Percentiles rank a stretch among this genome's conserved stretches.
These are phyloP conservation scores for Meripilus lineatus DNA, from an alignment of 1,284 basidiomycete genomes.

Conservation along the genomic window DNA sequence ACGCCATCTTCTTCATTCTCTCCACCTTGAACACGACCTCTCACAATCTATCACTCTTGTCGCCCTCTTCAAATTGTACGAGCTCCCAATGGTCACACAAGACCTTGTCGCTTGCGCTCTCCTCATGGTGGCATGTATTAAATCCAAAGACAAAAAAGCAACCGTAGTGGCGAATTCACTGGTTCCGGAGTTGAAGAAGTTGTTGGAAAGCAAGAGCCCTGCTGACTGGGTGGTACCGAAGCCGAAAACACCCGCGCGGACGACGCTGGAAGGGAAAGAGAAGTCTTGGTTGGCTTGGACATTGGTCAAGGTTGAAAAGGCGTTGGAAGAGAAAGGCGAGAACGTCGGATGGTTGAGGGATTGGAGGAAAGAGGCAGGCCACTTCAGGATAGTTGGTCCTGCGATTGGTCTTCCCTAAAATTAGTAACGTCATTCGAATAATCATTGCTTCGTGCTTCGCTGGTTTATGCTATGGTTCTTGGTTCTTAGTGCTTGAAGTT, in stretches of 20 bases:
- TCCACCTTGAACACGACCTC: constrained; percentile 43
- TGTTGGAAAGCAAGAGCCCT: constrained; percentile 27
- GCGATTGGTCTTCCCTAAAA: background rate
- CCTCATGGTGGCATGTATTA: constrained; percentile 49
- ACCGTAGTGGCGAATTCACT: constrained; percentile 40
- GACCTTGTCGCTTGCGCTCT: constrained; percentile 57
- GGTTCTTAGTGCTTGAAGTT: too few relatives aligned
- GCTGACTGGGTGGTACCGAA: constrained; percentile 14
- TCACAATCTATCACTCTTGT: constrained; percentile 41
- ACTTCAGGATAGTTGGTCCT: background rate
- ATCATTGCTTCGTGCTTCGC: background rate
- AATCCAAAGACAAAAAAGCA: constrained; percentile 28
- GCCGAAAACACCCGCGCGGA: constrained; percentile 17
- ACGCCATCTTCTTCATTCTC: constrained; percentile 38
- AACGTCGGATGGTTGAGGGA: constrained; percentile 23
- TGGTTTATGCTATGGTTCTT: too few relatives aligned
- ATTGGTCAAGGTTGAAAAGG: constrained; percentile 23
- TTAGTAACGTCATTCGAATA: background rate
- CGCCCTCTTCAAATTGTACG: constrained; percentile 48
- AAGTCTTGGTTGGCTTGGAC: constrained; percentile 26
- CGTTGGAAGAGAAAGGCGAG: constrained; percentile 18
- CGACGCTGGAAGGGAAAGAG: constrained; percentile 14
- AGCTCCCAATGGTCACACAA: constrained; percentile 43
- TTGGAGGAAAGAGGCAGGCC: constrained; percentile 22
- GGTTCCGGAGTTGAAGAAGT: constrained; percentile 34